A percentile compares a stretch with the other conserved stretches of the same genome.
These are phyloP conservation scores for Aspergillus niger DNA, from an alignment of 2,329 filamentous ascomycete genomes.

Conservation along the genomic window DNA sequence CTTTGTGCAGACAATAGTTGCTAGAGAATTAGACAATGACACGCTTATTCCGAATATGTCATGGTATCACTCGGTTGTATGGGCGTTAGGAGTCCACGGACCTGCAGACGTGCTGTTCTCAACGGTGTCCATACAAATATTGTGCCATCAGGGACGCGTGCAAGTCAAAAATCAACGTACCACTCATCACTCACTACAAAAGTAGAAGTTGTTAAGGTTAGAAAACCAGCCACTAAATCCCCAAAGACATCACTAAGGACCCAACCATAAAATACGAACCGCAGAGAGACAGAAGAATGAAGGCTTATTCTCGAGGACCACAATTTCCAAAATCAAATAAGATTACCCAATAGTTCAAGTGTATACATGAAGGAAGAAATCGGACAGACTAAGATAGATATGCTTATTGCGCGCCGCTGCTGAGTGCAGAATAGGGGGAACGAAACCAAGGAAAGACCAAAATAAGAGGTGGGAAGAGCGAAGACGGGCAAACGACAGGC, in stretches of 20 bases:
- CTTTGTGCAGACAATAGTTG: not conserved
- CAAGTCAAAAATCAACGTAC: too few relatives aligned
- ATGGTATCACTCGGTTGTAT: not conserved
- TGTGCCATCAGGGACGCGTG: too few relatives aligned
- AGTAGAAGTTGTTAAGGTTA: not conserved
- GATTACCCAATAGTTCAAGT: conserved; percentile 17
- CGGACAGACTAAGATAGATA: conserved; percentile 1
- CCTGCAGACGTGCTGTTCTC: not conserved
- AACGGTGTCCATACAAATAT: too few relatives aligned
- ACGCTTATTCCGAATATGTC: not conserved
- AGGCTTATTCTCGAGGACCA: not conserved
- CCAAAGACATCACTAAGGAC: not conserved
- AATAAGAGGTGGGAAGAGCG: not conserved
- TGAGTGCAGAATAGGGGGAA: conserved; percentile 4
- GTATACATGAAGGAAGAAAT: conserved; percentile 5
- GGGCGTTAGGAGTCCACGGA: not conserved
- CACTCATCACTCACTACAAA: too few relatives aligned
- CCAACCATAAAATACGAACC: not conserved
- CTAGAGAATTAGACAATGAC: conserved; percentile 7
- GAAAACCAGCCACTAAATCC: too few relatives aligned
- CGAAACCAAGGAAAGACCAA: not conserved
- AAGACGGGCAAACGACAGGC: conserved; percentile 3
- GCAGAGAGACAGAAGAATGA: not conserved
- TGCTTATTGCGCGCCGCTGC: not conserved
- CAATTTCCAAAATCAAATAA: conserved; percentile 4